Percentiles rank a stretch among this genome's conserved stretches.
These are phyloP conservation scores for Ceratobasidium papillatum DNA, from an alignment of 1,284 basidiomycete species.

Conservation along the genomic window DNA sequence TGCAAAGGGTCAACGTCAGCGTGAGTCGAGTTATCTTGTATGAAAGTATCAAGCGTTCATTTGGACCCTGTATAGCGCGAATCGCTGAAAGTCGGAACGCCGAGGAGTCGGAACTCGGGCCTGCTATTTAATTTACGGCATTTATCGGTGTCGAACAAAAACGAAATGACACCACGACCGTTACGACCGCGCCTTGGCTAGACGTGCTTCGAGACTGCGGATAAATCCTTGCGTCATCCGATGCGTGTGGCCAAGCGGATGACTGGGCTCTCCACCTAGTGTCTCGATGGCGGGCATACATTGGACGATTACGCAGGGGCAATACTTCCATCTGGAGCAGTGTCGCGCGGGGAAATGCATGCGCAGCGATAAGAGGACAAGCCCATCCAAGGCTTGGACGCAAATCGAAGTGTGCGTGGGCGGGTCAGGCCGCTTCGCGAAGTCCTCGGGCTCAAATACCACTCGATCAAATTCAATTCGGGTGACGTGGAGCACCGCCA, in stretches of 20 bases:
- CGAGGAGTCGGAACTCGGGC: neutral
- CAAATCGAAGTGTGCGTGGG: neutral
- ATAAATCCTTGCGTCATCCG: neutral
- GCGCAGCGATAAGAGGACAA: neutral
- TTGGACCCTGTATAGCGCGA: neutral
- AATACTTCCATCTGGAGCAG: neutral
- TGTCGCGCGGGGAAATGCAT: neutral
- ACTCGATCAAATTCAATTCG: conserved; percentile 22
- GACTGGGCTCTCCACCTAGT: neutral
- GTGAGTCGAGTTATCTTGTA: neutral
- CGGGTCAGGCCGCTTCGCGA: neutral
- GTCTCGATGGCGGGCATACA: neutral
- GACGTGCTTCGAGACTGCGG: neutral
- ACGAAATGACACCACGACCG: neutral
- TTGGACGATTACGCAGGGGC: neutral
- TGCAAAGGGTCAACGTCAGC: neutral
- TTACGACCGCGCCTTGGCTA: neutral
- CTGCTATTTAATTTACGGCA: neutral
- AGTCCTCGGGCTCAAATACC: conserved; percentile 7
- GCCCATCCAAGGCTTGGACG: neutral
- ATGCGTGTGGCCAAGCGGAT: neutral
- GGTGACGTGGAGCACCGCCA: conserved; percentile 24
- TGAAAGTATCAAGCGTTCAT: neutral
- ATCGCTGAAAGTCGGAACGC: neutral
- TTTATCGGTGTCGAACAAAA: neutral